Evolutionary conservation across 257 asterid genomes (phyloP).

Genomic region (Ballota nigra): DNA sequence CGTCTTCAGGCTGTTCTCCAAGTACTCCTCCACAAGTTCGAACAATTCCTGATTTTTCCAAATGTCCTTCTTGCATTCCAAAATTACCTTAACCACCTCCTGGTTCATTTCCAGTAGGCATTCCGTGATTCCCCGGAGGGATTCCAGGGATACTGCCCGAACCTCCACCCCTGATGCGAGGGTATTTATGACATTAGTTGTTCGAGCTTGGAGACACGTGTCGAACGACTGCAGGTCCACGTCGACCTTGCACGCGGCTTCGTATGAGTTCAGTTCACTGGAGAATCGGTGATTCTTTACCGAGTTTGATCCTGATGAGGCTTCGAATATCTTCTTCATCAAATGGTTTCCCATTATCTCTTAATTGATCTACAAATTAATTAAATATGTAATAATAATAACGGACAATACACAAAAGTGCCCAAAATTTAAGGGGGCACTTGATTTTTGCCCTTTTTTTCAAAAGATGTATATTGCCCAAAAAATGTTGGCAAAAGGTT

Average conservation of each 20-base stretch:
- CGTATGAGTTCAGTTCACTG: slow-evolving; percentile 56
- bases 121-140: slow-evolving; percentile 67
- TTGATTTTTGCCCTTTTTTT: too few species aligned
- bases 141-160: slow-evolving; percentile 71
- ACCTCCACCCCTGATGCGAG: slow-evolving; percentile 83
- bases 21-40: slow-evolving; percentile 85
- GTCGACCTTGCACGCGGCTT: slow-evolving; percentile 72
- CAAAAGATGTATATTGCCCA: too few species aligned
- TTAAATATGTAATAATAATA: not conserved
- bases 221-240: slow-evolving; percentile 65
- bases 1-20: slow-evolving; percentile 76
- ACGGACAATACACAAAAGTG: too few species aligned
- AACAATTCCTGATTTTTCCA: slow-evolving; percentile 78
- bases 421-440: too few species aligned
- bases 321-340: slow-evolving; percentile 63
- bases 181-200: slow-evolving; percentile 52
- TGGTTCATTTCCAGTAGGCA: slow-evolving; percentile 83
- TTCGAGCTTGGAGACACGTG: slow-evolving; percentile 57
- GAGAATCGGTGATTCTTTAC: slow-evolving; percentile 46
- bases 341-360: slow-evolving; percentile 68
- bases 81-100: slow-evolving; percentile 75
- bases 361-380: not conserved
- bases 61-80: slow-evolving; percentile 81
- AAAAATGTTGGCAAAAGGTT: too few species aligned
- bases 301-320: slow-evolving; percentile 38